Base-by-base conservation (phyloP, 2,329 filamentous ascomycete genomes). In the Pseudopithomyces chartarum region DNA sequence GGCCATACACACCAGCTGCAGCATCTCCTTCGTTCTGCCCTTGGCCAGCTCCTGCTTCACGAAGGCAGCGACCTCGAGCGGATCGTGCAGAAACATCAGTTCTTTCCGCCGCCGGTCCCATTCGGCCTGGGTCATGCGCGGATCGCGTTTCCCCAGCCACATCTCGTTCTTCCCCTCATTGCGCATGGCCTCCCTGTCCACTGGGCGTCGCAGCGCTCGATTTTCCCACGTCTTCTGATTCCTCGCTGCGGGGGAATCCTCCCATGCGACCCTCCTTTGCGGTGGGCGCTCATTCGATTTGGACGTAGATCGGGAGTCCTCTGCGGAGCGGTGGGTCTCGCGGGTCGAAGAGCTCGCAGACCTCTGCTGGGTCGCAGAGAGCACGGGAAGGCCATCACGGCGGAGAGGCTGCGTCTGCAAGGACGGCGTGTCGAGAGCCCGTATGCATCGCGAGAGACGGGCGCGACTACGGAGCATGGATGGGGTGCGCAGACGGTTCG, bases 31-130 rank as follows among this genome's bases (percentile, higher is more conserved):
- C 36, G 84, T 83, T 32, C 87, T 80, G 40, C 84, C 84, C 56
- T 84, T 81, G 5, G 72, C 73, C 46, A 98, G 79, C 17, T 86
- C 79, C 48, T 80, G 79, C 52, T 80, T 80, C 40, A 96, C 87
- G 52, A 89, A 86, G 36, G 88, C 79, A 38, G 87, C 88, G 56
- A 98, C 83, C 65, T 89, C 87, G 60, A 88, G 81, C 1, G 90
- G 90, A 71, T 97, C 92, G 17, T 81, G 76, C 55, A 91, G 73
- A 74, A 84, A 86, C 45, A 82, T 73, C 52, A 92, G 70, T 63
- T 92, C 86, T 66, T 81, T 84, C 36, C 79, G 79, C 45, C 84
- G 58, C 43, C 64, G 65, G 8, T 68, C 68, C 65, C 68, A 74
- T 19, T 73, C 70, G 33, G 52, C 66, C 10, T 59, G 62, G 36